These are phyloP conservation scores for Aspergillus sp. DNA, from an alignment of 2,329 filamentous ascomycete species.

Conservation along the genomic window DNA sequence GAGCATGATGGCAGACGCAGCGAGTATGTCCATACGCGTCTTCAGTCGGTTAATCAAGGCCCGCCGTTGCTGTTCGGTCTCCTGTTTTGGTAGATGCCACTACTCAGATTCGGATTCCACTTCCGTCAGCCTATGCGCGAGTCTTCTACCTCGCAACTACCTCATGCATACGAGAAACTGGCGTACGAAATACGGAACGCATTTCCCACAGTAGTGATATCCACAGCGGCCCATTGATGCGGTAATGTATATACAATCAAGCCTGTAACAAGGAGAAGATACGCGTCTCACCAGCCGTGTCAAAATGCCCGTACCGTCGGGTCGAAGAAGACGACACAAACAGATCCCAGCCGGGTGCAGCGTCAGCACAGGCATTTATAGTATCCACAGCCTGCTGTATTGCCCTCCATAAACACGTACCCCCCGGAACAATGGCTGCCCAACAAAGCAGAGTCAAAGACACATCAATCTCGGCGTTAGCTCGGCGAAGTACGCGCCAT, in stretches of 20 bases:
- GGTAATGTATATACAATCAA: constrained; percentile 12
- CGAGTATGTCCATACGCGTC: constrained; percentile 1
- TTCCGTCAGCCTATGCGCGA: constrained; percentile 19
- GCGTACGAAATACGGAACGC: constrained; percentile 19
- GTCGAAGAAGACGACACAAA: constrained; percentile 10
- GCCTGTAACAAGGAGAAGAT: constrained; percentile 19
- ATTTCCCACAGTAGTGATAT: constrained; percentile 17
- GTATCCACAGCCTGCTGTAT: constrained; percentile 44
- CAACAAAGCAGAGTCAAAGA: constrained; percentile 31
- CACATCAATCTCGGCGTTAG: background rate
- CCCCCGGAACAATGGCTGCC: constrained; percentile 63
- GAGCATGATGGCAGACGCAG: background rate
- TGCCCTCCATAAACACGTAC: constrained; percentile 58
- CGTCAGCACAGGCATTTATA: constrained; percentile 17
- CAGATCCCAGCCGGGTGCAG: constrained; percentile 14
- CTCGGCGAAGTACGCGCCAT: background rate
- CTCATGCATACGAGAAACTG: constrained; percentile 16
- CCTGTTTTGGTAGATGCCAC: background rate
- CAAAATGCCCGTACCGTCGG: constrained; percentile 4
- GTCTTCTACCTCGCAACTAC: constrained; percentile 28
- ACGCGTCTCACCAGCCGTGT: constrained; percentile 15
- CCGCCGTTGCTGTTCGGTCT: too few relatives aligned
- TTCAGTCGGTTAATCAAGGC: background rate
- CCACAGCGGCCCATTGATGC: constrained; percentile 9
- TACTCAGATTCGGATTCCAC: constrained; percentile 32